Evolutionary conservation across 2,329 filamentous ascomycete species (phyloP).

Genomic region (Pseudogymnoascus sp.): DNA sequence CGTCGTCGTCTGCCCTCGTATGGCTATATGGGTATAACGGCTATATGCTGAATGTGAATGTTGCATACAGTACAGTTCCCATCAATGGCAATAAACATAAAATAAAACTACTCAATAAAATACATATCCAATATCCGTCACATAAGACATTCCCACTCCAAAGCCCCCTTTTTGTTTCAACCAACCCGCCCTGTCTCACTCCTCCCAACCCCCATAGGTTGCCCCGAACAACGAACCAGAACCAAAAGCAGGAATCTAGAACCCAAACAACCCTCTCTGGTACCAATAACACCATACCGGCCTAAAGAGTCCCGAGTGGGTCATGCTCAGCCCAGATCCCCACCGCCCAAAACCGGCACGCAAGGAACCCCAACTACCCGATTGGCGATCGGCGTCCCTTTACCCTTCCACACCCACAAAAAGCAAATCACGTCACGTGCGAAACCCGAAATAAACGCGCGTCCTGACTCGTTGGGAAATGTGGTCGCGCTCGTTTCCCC

Average conservation of each 20-base stretch:
- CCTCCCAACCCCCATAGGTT: neutral
- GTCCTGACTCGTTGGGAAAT: neutral
- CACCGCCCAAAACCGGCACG: neutral
- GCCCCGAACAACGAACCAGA: neutral
- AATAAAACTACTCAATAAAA: neutral
- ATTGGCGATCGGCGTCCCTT: neutral
- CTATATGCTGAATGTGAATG: too few relatives aligned
- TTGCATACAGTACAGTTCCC: too few relatives aligned
- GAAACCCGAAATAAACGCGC: neutral
- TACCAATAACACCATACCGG: neutral
- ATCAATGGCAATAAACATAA: neutral
- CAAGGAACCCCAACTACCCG: neutral
- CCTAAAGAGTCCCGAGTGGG: neutral
- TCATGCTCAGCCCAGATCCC: neutral
- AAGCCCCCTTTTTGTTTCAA: conserved; percentile 1
- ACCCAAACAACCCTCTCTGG: neutral
- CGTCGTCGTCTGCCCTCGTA: neutral
- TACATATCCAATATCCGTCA: neutral
- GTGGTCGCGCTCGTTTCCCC: neutral
- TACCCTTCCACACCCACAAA: too few relatives aligned
- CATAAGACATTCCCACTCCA: neutral
- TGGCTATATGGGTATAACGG: neutral
- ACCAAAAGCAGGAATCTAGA: neutral
- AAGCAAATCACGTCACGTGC: neutral
- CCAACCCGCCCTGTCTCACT: neutral